Evolutionary conservation across 108 stramenopile species (phyloP).

Genomic region (Skeletonema menzelii): DNA sequence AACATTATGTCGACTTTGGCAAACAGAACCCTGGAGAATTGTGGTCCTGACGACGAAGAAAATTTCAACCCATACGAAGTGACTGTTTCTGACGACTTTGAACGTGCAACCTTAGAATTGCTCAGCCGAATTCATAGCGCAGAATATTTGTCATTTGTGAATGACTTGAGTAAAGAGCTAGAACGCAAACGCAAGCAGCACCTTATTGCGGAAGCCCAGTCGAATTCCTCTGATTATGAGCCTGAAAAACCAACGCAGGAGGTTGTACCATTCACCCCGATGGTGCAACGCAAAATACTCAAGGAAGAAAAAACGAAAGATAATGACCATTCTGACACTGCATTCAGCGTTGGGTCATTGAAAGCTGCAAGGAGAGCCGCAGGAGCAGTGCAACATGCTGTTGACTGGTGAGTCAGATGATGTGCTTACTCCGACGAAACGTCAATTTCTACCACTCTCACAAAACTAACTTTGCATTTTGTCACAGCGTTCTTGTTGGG

Average conservation of each 20-base stretch:
- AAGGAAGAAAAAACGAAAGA: slow-evolving; percentile 67
- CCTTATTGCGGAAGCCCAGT: slow-evolving; percentile 34
- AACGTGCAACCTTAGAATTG: slow-evolving; percentile 83
- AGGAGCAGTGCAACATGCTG: slow-evolving; percentile 92
- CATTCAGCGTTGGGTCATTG: slow-evolving; percentile 87
- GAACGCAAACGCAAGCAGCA: slow-evolving; percentile 60
- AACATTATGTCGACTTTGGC: slow-evolving; percentile 68
- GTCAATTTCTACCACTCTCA: too few species aligned
- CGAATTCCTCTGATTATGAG: slow-evolving; percentile 9
- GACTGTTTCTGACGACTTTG: slow-evolving; percentile 83
- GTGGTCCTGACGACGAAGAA: slow-evolving; percentile 34
- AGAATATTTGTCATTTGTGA: slow-evolving; percentile 87
- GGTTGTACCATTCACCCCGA: slow-evolving; percentile 85
- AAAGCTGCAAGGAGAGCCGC: slow-evolving; percentile 89
- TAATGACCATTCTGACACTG: slow-evolving; percentile 80
- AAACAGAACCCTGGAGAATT: slow-evolving; percentile 28
- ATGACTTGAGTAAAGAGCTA: slow-evolving; percentile 84
- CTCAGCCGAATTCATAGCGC: slow-evolving; percentile 88
- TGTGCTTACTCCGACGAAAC: neutral
- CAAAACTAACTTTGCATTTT: too few species aligned
- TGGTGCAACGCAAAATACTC: slow-evolving; percentile 77
- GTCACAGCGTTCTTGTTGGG: slow-evolving; percentile 70
- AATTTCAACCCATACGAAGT: slow-evolving; percentile 66
- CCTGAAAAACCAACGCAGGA: slow-evolving; percentile 39
- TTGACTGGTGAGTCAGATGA: slow-evolving; percentile 68